Evolutionary conservation across 805 yeast species (phyloP).

Genomic region (Diddensiella caesifluorescens): DNA sequence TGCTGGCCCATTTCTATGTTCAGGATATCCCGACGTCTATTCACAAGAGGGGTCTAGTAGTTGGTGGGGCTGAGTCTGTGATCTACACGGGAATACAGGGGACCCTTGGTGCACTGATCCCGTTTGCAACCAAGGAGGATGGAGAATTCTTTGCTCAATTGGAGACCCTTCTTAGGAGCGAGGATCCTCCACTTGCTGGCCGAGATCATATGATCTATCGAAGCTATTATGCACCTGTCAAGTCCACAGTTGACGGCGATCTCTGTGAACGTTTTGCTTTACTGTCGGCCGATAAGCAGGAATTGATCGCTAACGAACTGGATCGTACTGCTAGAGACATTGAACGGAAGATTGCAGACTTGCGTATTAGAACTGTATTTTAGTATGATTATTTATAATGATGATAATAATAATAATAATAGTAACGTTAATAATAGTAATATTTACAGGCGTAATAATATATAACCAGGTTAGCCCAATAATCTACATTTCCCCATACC

Average conservation of each 20-base stretch:
- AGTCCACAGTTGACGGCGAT: slow-evolving; percentile 83
- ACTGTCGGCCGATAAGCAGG: slow-evolving; percentile 21
- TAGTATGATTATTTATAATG: slow-evolving; percentile 10
- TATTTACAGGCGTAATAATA: neutral
- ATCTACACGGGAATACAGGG: slow-evolving; percentile 79
- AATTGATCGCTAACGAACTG: slow-evolving; percentile 29
- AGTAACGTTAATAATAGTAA: slow-evolving; percentile 1
- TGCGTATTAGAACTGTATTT: slow-evolving; percentile 27
- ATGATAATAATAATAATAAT: slow-evolving; percentile 2
- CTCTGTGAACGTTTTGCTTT: slow-evolving; percentile 54
- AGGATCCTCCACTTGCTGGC: slow-evolving; percentile 43
- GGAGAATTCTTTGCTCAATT: slow-evolving; percentile 51
- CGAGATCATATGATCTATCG: slow-evolving; percentile 65
- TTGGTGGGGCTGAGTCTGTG: slow-evolving; percentile 62
- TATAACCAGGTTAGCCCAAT: neutral
- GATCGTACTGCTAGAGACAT: slow-evolving; percentile 30
- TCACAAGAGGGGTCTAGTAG: slow-evolving; percentile 45
- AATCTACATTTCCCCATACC: slow-evolving; percentile 32
- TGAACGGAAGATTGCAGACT: slow-evolving; percentile 29
- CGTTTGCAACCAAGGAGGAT: slow-evolving; percentile 60
- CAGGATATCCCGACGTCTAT: slow-evolving; percentile 70
- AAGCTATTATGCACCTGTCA: slow-evolving; percentile 76
- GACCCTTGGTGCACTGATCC: slow-evolving; percentile 65
- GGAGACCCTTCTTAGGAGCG: slow-evolving; percentile 38
- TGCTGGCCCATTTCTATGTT: slow-evolving; percentile 53